phyloP scores from a whole-genome alignment of 2,329 filamentous ascomycete genomes.

The Domatiomyces catenatus region DNA sequence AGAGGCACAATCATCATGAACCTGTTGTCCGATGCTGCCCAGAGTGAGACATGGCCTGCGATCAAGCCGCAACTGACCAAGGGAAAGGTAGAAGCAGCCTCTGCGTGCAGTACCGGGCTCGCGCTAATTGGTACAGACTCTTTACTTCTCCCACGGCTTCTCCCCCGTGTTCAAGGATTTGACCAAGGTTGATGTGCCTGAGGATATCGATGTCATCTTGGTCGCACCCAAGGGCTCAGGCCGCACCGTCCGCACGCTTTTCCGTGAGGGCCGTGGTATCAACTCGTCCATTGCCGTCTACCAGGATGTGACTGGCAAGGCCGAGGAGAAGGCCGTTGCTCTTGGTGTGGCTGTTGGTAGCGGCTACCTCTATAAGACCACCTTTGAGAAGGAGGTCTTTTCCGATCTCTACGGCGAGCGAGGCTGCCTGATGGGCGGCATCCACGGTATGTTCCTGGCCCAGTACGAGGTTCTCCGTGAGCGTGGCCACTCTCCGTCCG shows the following conservation, averaged over 20 bases:
- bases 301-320: slow-evolving; percentile 96
- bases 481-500: slow-evolving; percentile 89
- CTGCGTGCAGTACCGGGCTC: background rate
- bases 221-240: slow-evolving; percentile 98
- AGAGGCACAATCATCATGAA: slow-evolving; percentile 97
- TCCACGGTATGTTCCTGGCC: slow-evolving; percentile 99
- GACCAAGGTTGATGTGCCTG: slow-evolving; percentile 95
- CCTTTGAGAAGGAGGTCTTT: slow-evolving; percentile 99
- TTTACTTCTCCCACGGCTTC: slow-evolving; percentile 99
- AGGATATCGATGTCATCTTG: slow-evolving; percentile 96
- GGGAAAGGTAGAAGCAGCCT: slow-evolving; percentile 61
- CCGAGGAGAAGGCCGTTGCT: slow-evolving; percentile 93
- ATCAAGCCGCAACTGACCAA: slow-evolving; percentile 97
- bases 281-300: slow-evolving; percentile 97
- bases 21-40: slow-evolving; percentile 90
- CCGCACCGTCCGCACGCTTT: slow-evolving; percentile 94
- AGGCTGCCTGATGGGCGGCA: slow-evolving; percentile 98
- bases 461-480: slow-evolving; percentile 99
- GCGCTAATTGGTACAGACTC: slow-evolving; percentile 47
- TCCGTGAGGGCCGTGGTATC: slow-evolving; percentile 98
- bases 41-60: slow-evolving; percentile 95
- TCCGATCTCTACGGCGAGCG: slow-evolving; percentile 99
- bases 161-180: slow-evolving; percentile 99
- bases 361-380: slow-evolving; percentile 99
- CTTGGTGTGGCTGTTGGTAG: slow-evolving; percentile 93